Percentiles rank a stretch among this genome's conserved stretches.
Evolutionary conservation across 352 stramenopile genomes (phyloP).

Genomic region (Phytophthora meadii): DNA sequence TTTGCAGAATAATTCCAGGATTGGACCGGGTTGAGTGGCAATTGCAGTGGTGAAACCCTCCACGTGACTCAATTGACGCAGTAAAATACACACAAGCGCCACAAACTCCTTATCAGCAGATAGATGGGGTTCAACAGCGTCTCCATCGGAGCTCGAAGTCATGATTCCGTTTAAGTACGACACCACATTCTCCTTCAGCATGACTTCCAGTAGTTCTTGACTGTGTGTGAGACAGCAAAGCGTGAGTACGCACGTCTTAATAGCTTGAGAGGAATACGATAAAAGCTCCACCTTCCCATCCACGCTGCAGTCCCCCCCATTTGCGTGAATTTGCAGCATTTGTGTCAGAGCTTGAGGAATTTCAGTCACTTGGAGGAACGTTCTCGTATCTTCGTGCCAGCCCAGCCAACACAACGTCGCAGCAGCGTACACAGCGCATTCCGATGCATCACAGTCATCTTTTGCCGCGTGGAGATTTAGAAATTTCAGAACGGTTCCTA

Average conservation of each 20-base stretch:
- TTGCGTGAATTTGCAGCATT: conserved; percentile 39
- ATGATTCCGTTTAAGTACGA: conserved; percentile 50
- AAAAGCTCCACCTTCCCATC: conserved; percentile 1
- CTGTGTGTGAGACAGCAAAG: conserved; percentile 64
- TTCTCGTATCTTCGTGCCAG: conserved; percentile 68
- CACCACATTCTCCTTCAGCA: conserved; percentile 59
- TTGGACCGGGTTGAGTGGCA: conserved; percentile 1
- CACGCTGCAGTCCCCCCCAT: not conserved
- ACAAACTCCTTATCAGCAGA: conserved; percentile 45
- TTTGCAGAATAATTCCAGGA: conserved; percentile 60
- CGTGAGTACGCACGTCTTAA: conserved; percentile 64
- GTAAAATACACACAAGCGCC: conserved; percentile 59
- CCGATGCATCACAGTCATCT: conserved; percentile 28
- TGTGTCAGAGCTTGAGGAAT: conserved; percentile 45
- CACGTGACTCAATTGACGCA: conserved; percentile 64
- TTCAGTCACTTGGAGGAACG: conserved; percentile 34
- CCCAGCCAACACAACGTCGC: conserved; percentile 61
- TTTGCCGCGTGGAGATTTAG: conserved; percentile 34
- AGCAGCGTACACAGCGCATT: conserved; percentile 49
- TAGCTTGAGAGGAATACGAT: conserved; percentile 30
- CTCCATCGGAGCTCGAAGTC: not conserved
- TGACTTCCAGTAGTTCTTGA: conserved; percentile 45
- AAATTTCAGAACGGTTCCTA: conserved; percentile 49
- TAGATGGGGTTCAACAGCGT: conserved; percentile 8
- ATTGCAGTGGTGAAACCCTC: conserved; percentile 27